Conservation (phyloP, 2,329 filamentous ascomycete species). For the Fusarium guadeloupense region DNA sequence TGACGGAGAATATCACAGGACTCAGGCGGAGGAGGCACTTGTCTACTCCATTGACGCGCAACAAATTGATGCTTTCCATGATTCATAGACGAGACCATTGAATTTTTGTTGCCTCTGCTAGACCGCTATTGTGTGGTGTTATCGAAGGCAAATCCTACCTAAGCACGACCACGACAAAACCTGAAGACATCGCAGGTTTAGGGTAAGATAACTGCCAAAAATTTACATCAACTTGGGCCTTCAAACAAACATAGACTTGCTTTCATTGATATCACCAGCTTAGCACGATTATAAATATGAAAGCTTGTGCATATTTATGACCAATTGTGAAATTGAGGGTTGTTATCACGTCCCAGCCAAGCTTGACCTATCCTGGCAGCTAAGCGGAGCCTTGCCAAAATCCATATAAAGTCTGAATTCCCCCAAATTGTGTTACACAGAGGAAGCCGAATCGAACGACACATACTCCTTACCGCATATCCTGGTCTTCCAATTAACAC, state of each 20-base stretch:
- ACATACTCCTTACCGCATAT: neutral
- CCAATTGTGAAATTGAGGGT: conserved; percentile 17
- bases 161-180: neutral
- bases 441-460: neutral
- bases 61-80: conserved; percentile 5
- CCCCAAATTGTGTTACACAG: conserved; percentile 17
- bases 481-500: neutral
- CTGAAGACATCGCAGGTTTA: conserved; percentile 4
- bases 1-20: conserved; percentile 14
- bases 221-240: neutral
- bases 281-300: neutral
- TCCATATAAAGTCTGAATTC: conserved; percentile 34
- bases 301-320: conserved; percentile 24
- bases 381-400: conserved; percentile 18
- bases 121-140: conserved; percentile 6
- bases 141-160: neutral
- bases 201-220: conserved; percentile 12
- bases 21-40: conserved; percentile 8
- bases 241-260: neutral
- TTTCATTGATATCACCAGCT: neutral
- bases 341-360: conserved; percentile 6
- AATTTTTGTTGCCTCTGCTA: neutral
- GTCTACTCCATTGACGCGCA: neutral
- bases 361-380: conserved; percentile 18
- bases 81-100: conserved; percentile 12